Base-by-base conservation (phyloP, 352 stramenopile genomes). In the Phytophthora sansomeana region DNA sequence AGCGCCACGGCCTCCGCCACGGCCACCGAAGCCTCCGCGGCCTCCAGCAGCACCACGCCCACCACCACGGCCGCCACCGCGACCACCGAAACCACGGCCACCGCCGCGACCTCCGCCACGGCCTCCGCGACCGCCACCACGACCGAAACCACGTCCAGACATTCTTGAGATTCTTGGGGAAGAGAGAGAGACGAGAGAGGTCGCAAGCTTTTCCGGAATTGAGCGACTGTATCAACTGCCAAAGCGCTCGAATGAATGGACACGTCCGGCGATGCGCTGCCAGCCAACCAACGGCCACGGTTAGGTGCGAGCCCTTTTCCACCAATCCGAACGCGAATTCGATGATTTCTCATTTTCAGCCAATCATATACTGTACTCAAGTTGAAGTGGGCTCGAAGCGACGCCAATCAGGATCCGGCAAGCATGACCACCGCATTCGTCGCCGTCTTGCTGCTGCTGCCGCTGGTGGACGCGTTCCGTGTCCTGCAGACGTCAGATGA, bases 121-220 rank as follows among this genome's bases (percentile, higher is more conserved):
- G 71, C 84, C 81, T 11, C 80, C 75, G 62, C 81, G 69, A 35
- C 67, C 69, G 19, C 82, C 85, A 35, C 79, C 75, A 70, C 83
- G 75, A 53, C 74, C 77, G 36, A 84, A 82, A 56, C 87, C 85
- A 77, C 85, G 79, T 78, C 87, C 81, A 78, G 73, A 81, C 73
- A 81, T 78, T 62, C 7, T 48, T 42, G 17, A 56, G 41, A 46
- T 46, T 46, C 44, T 78, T 68, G 44, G 67, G 9, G 49, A 53
- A 62, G 28, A 55, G 33, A 69, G 10, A 54, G 50, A 67, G 42
- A 67, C 30, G 32, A 56, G 53, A 53, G 54, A 64, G 36, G 17
- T 26, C 32, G 35, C 28, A 43, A 44, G 63, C 57, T 53, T 53
- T 70, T 71, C 57, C 51, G 33, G 52, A 73, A 75, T 74, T 63